phyloP scores from a whole-genome alignment of 2,329 filamentous ascomycete species.

The Pseudofabraea citricarpa region DNA sequence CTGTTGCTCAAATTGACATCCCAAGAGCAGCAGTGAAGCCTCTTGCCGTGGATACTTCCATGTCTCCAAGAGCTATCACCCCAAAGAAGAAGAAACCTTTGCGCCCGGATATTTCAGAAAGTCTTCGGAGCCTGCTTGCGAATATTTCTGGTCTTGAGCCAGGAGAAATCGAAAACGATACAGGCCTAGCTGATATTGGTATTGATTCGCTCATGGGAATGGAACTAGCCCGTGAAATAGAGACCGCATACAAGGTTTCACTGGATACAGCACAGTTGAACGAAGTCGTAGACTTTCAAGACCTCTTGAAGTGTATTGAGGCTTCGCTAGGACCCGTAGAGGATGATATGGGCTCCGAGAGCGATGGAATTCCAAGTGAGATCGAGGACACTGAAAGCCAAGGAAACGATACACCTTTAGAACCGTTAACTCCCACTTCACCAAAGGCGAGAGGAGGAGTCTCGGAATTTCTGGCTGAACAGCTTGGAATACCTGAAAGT shows the following conservation, averaged over 20 bases:
- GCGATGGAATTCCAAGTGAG: background rate
- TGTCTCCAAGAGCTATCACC: conserved; percentile 10
- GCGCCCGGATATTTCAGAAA: background rate
- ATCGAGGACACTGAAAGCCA: background rate
- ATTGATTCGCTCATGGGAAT: conserved; percentile 47
- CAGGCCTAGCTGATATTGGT: conserved; percentile 37
- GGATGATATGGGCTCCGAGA: too few species aligned
- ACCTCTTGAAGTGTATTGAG: background rate
- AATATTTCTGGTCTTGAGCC: conserved; percentile 31
- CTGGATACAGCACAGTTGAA: conserved; percentile 19
- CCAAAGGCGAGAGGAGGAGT: background rate
- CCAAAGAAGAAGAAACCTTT: conserved; percentile 17
- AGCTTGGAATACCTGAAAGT: background rate
- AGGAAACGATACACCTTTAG: background rate
- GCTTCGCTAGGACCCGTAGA: background rate
- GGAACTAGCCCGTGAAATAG: conserved; percentile 39
- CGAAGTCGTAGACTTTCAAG: background rate
- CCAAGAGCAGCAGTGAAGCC: background rate
- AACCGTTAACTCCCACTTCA: background rate
- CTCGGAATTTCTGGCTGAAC: background rate
- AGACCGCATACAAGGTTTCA: conserved; percentile 30
- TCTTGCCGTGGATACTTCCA: background rate
- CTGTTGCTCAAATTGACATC: background rate
- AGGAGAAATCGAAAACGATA: conserved; percentile 31
- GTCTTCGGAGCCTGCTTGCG: conserved; percentile 12